Base-by-base conservation (phyloP, 352 stramenopile genomes). In the Lagenidium giganteum region DNA sequence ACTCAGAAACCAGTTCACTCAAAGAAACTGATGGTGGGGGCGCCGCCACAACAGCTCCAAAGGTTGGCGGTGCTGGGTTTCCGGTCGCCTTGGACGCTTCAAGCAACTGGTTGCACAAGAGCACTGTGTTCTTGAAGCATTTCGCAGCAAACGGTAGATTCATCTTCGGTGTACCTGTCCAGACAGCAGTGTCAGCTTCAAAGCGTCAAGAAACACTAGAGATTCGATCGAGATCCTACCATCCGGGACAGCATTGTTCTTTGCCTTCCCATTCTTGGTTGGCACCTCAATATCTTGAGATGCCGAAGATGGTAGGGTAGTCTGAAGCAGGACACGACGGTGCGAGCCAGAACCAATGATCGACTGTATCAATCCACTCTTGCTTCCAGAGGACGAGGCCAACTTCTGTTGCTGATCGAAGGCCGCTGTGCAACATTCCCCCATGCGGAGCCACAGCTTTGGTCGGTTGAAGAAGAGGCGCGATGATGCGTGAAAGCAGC, bases 371-470 rank as follows among this genome's bases (percentile, higher is more conserved):
- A 94, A 35, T 13, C 77, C 77, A 25, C 79, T 94, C 62, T 89
- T 91, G 71, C 89, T 86, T 32, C 74, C 69, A 25, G 74, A 66
- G 2, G 67, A 56, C 6, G 69, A 57, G 13, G 65, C 50, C 7
- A 85, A 22, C 16, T 81, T 82, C 32, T 83, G 64, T 42, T 90
- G 72, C 53, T 90, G 72, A 0, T 78, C 80, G 43, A 84, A 90
- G 16, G 79, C 77, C 3, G 79, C 77, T 18, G 91, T 95, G 52
- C 87, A 94, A 60, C 87, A 96, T 64, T 97, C 88, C 5, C 87
- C 88, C 54, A 96, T 83, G 7, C 88, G 82, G 7, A 97, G 70
- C 88, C 88, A 97, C 30, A 97, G 59, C 64, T 95, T 93, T 3
- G 88, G 88, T 7, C 88, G 83, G 48, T 96, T 96, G 53, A 95